Conservation (phyloP, 176 grass and related monocot species). For the Oryza glaberrima region DNA sequence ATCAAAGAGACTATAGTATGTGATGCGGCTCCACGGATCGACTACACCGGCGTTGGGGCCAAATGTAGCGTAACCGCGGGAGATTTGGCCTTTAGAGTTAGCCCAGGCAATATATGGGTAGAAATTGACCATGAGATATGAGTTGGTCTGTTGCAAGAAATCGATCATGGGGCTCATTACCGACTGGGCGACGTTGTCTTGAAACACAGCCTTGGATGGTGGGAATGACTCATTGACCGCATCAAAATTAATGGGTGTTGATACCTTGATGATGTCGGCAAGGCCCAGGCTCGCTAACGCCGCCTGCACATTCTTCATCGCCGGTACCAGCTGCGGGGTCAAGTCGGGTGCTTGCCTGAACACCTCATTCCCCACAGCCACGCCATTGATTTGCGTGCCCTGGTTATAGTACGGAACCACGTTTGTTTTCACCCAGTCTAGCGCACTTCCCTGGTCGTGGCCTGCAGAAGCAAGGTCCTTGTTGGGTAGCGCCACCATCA, state of each 20-base stretch:
- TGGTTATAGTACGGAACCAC: not conserved
- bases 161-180: conserved; percentile 70
- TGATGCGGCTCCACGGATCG: not conserved
- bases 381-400: not conserved
- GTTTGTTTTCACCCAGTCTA: not conserved
- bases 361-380: not conserved
- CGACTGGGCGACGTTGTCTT: conserved; percentile 39
- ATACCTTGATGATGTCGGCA: conserved; percentile 64
- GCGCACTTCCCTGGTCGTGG: not conserved
- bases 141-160: conserved; percentile 49
- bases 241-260: conserved; percentile 48
- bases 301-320: conserved; percentile 9
- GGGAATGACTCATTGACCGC: conserved; percentile 51
- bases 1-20: conserved; percentile 66
- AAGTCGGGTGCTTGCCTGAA: not conserved
- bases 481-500: not conserved
- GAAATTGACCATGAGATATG: conserved; percentile 62
- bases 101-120: conserved; percentile 59
- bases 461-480: not conserved
- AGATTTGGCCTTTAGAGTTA: conserved; percentile 3
- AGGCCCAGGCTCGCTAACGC: conserved; percentile 47
- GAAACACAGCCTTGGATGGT: conserved; percentile 51
- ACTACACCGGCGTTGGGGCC: conserved; percentile 37
- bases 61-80: conserved; percentile 59
- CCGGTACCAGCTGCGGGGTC: not conserved